Evolutionary conservation across 1,139 yeast genomes (phyloP), one percentile per base, ranked within the genome.

Genomic region (Protomyces inundatus): DNA sequence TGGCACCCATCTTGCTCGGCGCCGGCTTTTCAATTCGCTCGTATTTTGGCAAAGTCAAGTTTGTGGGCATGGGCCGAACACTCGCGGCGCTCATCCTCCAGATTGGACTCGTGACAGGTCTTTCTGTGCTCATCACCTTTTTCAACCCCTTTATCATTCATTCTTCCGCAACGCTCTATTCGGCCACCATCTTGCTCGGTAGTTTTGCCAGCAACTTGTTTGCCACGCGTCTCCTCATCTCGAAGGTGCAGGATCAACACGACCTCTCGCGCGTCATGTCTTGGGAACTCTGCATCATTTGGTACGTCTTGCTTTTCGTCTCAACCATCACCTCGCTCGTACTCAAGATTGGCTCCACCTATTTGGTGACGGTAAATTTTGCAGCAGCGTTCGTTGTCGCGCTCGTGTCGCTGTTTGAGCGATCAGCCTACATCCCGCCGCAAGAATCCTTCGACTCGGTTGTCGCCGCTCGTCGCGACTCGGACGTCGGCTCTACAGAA

Each of bases 21-120:
- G 40, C 46, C 7, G 36, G 62, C 36, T 58, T 58, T 34, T 55
- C 37, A 12, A 52, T 58, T 33, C 51, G 62, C 30, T 58, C 62
- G 30, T 68, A 86, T 1, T 64, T 73, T 82, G 3, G 68, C 63
- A 51, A 67, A 68, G 35, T 66, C 65, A 59, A 70, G 66, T 48
- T 54, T 66, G 46, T 65, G 67, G 57, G 65, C 66, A 59, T 67
- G 6, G 69, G 68, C 12, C 64, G 67, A 36, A 45, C 65, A 36
- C 66, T 68, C 30, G 69, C 39, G 2, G 42, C 62, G 12, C 36
- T 58, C 32, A 14, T 69, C 10, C 66, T 66, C 36, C 65, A 66
- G 30, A 64, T 57, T 36, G 71, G 67, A n/a, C 63, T 66, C 30
- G 62, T 64, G 14, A 65, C 57, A 33, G 71, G 67, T 10, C 68